Evolutionary conservation across 1,284 basidiomycete genomes (phyloP).

Genomic region (Chalciporus piperatoides): DNA sequence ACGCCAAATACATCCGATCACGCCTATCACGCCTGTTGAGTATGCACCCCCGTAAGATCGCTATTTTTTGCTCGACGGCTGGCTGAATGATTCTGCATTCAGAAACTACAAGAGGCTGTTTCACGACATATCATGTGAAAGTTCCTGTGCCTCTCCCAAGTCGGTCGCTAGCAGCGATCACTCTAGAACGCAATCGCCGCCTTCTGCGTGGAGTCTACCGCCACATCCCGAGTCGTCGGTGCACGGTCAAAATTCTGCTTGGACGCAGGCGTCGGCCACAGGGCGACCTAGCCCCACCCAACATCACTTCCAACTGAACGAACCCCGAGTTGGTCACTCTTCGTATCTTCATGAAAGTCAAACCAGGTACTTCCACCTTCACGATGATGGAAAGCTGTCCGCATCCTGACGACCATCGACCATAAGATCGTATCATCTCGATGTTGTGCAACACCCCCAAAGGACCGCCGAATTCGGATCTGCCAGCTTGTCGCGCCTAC

Average conservation of each 20-base stretch:
- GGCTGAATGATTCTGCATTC: constrained; percentile 15
- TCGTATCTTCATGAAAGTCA: constrained; percentile 52
- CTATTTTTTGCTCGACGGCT: constrained; percentile 9
- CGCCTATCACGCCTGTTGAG: constrained; percentile 35
- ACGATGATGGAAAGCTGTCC: constrained; percentile 4
- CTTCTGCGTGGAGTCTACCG: constrained; percentile 31
- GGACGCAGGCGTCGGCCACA: constrained; percentile 26
- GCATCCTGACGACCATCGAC: constrained; percentile 22
- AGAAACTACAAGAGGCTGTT: constrained; percentile 34
- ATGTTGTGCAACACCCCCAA: constrained; percentile 77
- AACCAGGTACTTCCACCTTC: constrained; percentile 40
- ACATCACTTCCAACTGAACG: constrained; percentile 35
- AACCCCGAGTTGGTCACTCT: constrained; percentile 51
- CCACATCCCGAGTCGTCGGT: constrained; percentile 29
- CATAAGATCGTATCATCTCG: constrained; percentile 65
- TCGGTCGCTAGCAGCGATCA: constrained; percentile 34
- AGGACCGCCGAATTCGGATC: constrained; percentile 76
- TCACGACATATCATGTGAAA: constrained; percentile 32
- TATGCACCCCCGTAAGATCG: constrained; percentile 30
- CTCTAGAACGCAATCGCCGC: constrained; percentile 33
- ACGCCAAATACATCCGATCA: constrained; percentile 35
- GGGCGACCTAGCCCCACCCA: constrained; percentile 34
- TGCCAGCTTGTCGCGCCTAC: constrained; percentile 72
- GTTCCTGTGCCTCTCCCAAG: constrained; percentile 30
- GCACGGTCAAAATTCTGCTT: constrained; percentile 23